A percentile compares a stretch with the other conserved stretches of the same genome.
Conservation (phyloP, 768 basidiomycete genomes). For the Psilocybe tampanensis region DNA sequence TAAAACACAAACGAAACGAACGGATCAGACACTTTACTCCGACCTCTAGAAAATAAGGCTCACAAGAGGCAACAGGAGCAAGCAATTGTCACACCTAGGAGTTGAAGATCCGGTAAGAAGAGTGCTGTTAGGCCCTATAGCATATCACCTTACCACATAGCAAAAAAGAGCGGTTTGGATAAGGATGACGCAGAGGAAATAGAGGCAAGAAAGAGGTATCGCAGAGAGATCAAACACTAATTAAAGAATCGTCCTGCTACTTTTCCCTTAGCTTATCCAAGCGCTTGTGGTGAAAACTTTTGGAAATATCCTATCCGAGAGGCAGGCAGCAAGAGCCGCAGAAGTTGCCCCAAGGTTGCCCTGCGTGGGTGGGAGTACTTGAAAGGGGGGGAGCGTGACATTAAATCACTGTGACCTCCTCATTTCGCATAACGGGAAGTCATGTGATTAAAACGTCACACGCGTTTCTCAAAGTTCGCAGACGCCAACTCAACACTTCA, state of each 20-base stretch:
- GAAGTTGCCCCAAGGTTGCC: slow-evolving; percentile 20
- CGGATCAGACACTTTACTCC: slow-evolving; percentile 29
- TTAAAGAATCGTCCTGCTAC: slow-evolving; percentile 18
- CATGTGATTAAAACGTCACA: slow-evolving; percentile 24
- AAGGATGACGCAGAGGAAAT: not conserved
- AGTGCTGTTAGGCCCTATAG: slow-evolving; percentile 6
- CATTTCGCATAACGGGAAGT: slow-evolving; percentile 16
- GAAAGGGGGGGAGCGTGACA: slow-evolving; percentile 24
- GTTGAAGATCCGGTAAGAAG: not conserved
- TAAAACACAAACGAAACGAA: slow-evolving; percentile 25
- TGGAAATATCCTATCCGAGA: slow-evolving; percentile 10
- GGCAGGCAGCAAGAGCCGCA: slow-evolving; percentile 17
- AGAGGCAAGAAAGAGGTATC: slow-evolving; percentile 23
- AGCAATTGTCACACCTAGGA: slow-evolving; percentile 78
- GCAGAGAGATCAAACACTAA: slow-evolving; percentile 22
- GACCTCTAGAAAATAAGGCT: slow-evolving; percentile 27
- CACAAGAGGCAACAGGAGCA: slow-evolving; percentile 73
- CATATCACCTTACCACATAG: slow-evolving; percentile 27
- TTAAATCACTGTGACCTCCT: slow-evolving; percentile 23
- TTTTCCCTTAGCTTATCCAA: slow-evolving; percentile 13
- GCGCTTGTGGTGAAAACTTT: slow-evolving; percentile 16
- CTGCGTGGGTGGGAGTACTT: slow-evolving; percentile 22
- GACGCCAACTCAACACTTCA: too few relatives aligned
- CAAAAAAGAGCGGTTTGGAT: slow-evolving; percentile 16
- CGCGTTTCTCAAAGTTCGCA: slow-evolving; percentile 6